phyloP scores from a whole-genome alignment of 768 basidiomycete genomes.

The Leccinum pellstonianum region DNA sequence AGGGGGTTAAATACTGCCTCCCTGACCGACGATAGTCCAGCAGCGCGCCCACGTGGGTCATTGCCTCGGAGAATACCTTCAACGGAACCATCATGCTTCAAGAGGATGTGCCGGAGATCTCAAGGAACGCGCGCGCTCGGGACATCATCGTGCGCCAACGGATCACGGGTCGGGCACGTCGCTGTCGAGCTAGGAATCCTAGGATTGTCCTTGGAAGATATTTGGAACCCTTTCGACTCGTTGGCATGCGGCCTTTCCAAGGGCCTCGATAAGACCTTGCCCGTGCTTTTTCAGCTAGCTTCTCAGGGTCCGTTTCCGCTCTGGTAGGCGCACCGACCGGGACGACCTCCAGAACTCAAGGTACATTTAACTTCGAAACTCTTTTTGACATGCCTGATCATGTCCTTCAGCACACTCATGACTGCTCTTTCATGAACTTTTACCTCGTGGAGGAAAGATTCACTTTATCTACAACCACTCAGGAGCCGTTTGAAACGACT shows the following conservation, averaged over 20 bases:
- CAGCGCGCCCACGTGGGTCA: too few species aligned
- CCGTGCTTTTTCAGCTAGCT: conserved; percentile 14
- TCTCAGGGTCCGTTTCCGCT: neutral
- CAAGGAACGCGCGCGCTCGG: conserved; percentile 64
- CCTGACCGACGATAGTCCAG: too few species aligned
- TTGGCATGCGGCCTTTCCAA: conserved; percentile 93
- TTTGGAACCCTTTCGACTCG: conserved; percentile 86
- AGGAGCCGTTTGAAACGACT: too few species aligned
- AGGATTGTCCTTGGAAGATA: conserved; percentile 57
- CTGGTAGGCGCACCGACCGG: conserved; percentile 69
- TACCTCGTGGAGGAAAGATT: too few species aligned
- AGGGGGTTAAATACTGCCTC: conserved; percentile 40
- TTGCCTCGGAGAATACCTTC: conserved; percentile 75
- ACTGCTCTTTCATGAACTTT: too few species aligned
- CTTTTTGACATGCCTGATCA: too few species aligned
- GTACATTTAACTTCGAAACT: too few species aligned
- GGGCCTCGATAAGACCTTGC: conserved; percentile 67
- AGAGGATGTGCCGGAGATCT: conserved; percentile 80
- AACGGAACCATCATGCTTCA: conserved; percentile 92
- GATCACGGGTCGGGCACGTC: conserved; percentile 93
- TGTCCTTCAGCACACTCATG: too few species aligned
- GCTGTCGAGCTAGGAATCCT: conserved; percentile 60
- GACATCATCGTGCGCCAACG: conserved; percentile 86
- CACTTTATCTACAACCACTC: too few species aligned
- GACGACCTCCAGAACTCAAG: conserved; percentile 35